A percentile compares a stretch with the other conserved stretches of the same genome.
Conservation (phyloP, 2,329 filamentous ascomycete genomes). For the Stenocarpella maydis region DNA sequence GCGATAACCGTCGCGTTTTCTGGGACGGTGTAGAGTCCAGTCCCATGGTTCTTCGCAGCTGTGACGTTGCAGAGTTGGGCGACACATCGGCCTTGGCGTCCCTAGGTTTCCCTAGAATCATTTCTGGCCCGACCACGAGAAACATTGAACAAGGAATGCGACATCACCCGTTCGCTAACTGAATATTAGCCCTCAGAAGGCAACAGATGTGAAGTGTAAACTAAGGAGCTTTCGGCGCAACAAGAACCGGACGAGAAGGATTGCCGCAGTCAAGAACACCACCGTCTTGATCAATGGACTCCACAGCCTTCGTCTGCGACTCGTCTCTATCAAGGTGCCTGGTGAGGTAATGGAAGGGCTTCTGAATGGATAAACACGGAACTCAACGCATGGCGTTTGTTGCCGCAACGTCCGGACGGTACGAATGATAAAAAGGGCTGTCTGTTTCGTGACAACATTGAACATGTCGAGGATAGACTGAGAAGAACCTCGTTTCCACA, state of each 20-base stretch:
- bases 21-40: background rate
- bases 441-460: background rate
- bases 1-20: background rate
- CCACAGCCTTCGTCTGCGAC: background rate
- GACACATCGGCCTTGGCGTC: background rate
- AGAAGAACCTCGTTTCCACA: background rate
- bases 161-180: background rate
- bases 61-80: background rate
- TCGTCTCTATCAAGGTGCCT: background rate
- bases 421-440: background rate
- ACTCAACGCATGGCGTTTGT: too few species aligned
- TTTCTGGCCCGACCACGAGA: slow-evolving; percentile 15
- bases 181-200: background rate
- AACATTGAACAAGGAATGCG: background rate
- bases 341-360: background rate
- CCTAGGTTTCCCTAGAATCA: slow-evolving; percentile 11
- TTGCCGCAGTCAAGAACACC: background rate
- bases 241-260: background rate
- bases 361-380: background rate
- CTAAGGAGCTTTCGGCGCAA: background rate
- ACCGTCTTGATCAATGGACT: background rate
- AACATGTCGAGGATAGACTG: background rate
- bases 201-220: background rate
- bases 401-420: background rate
- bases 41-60: background rate